These are phyloP conservation scores for Eucommia ulmoides DNA, from an alignment of 257 asterid species.

Conservation along the genomic window DNA sequence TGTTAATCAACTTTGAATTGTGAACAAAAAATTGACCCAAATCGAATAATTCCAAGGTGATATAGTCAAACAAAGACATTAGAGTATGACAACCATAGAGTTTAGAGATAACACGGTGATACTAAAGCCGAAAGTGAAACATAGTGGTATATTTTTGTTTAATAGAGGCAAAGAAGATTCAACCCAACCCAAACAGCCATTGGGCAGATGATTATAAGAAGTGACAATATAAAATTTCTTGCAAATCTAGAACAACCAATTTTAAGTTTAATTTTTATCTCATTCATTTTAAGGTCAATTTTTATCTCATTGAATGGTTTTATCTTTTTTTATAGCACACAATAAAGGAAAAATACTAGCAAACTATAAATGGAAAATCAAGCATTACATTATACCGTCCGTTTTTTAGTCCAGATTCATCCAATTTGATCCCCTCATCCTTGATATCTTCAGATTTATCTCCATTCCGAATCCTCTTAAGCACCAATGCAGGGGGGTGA, in stretches of 20 bases:
- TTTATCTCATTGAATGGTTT: no score
- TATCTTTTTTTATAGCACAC: no score
- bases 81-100: neutral
- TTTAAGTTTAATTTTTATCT: no score
- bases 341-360: neutral
- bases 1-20: neutral
- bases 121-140: neutral
- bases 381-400: conserved; percentile 77
- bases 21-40: neutral
- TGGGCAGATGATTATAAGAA: neutral
- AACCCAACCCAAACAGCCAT: neutral
- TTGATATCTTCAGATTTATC: conserved; percentile 4
- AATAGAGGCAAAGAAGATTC: neutral
- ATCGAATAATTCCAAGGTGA: neutral
- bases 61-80: no score
- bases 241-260: neutral
- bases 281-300: no score
- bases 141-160: neutral
- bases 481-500: conserved; percentile 24
- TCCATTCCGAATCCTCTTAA: conserved; percentile 7
- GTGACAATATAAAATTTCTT: neutral
- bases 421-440: conserved; percentile 19
- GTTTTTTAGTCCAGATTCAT: conserved; percentile 29
- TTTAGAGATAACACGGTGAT: neutral
- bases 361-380: neutral